Evolutionary conservation across 306 rosid genomes (phyloP).

Genomic region (Senna siamea): DNA sequence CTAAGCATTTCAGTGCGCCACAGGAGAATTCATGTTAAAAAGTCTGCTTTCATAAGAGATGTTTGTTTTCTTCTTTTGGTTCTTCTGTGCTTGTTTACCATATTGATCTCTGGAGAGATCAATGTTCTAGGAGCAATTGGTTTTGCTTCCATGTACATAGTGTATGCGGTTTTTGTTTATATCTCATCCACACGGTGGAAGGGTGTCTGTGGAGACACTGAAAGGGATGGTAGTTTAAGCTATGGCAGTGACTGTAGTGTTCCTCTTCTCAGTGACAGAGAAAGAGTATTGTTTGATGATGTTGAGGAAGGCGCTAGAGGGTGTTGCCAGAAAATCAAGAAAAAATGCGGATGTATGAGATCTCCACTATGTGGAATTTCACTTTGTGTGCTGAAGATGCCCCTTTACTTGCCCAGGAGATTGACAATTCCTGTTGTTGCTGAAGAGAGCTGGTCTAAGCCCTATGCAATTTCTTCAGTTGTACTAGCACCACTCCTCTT

Average conservation of each 20-base stretch:
- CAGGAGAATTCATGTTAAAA: constrained; percentile 36
- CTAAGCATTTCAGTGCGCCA: constrained; percentile 46
- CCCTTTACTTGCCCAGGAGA: constrained; percentile 59
- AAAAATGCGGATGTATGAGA: constrained; percentile 35
- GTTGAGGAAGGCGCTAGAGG: constrained; percentile 37
- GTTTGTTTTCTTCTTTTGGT: constrained; percentile 54
- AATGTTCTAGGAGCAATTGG: constrained; percentile 49
- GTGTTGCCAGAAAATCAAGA: constrained; percentile 33
- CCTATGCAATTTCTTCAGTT: constrained; percentile 50
- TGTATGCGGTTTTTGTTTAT: constrained; percentile 55
- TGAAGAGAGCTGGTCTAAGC: constrained; percentile 58
- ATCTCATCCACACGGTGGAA: constrained; percentile 40
- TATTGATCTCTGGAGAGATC: constrained; percentile 48
- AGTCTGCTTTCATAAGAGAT: constrained; percentile 55
- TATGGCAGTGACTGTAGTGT: constrained; percentile 45
- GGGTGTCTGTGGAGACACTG: constrained; percentile 37
- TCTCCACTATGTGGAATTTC: constrained; percentile 35
- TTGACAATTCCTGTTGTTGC: constrained; percentile 59
- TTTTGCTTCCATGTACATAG: constrained; percentile 46
- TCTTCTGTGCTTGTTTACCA: constrained; percentile 39
- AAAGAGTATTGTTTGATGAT: constrained; percentile 43
- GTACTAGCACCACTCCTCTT: constrained; percentile 50
- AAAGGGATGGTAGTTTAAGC: constrained; percentile 6
- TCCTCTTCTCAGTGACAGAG: constrained; percentile 50
- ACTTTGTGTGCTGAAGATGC: constrained; percentile 47